Evolutionary conservation across 805 yeast genomes (phyloP), one percentile per base, ranked within the genome.

Genomic region (Suhomyces vadensis): DNA sequence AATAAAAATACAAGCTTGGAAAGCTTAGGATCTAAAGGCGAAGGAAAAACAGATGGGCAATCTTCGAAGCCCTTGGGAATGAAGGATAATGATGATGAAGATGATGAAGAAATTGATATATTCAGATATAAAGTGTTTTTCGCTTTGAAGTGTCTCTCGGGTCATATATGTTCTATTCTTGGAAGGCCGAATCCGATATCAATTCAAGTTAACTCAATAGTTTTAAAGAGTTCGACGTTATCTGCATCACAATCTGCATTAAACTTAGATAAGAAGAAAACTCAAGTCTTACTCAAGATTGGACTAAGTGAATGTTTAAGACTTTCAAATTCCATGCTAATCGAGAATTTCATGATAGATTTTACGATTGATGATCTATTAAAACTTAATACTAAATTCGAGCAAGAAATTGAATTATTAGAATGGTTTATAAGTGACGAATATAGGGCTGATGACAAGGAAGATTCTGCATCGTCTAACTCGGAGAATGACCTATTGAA

Each of bases 141-240:
- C 44, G 77, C 77, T 2, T 64, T 77, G 42, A 72, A 74, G 48
- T 68, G 73, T 46, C 60, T 74, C 20, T 63, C 73, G n/a, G 75
- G 78, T 1, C 76, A 75, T 26, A 52, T 75, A 14, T 76, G 81
- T 52, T 73, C 80, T 0, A 72, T 76, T 11, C 60, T 77, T 20
- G 81, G 82, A 6, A 62, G 82, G 49, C 82, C 82, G 3, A 77
- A 76, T 48, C 82, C 82, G 1, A 77, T 78, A 7, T 71, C 79
- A 1, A 57, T 70, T 24, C 74, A 67, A 49, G 68, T 69, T 9
- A 62, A 63, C 44, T 58, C 60, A 14, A 48, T 54, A 3, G 60
- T 67, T 5, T 49, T 64, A 37, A 57, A 58, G 43, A 49, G 61
- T 22, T 44, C 57, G 6, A 41, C 51, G 20, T 37, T 31, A 8